Evolutionary conservation across 768 basidiomycete genomes (phyloP), one percentile per base, ranked within the genome.

Genomic region (Hydnomerulius pinastri): DNA sequence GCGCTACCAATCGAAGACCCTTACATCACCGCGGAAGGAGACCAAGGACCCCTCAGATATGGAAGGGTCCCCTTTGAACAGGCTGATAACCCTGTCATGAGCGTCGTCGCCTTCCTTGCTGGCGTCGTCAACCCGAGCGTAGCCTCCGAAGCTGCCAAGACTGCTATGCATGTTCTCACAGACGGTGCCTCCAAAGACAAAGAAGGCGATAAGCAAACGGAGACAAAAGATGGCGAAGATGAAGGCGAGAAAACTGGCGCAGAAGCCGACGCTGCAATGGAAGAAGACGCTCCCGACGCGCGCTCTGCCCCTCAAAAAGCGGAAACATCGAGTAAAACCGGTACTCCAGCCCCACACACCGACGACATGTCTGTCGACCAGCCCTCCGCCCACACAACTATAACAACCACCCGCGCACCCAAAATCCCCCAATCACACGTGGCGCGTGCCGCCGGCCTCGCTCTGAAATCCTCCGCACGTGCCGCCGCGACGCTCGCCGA

Each of bases 71-170:
- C 96, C 1, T 97, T 98, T 65, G 89, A 93, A 59, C 90, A 93
- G 66, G 84, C 90, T 4, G 97, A 99, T 63, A 98, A 98, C 63
- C 97, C 97, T 0, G 92, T 99, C 15, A 93, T 99, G 93, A 92
- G 90, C 67, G 97, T 98, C 20, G 95, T 98, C 17, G 93, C 97
- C 2, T 98, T 98, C 74, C 77, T 99, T 20, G 93, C 97, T 7
- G 90, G 92, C 6, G 93, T 95, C 9, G 88, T 98, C 6, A 85
- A 84, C 9, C 92, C 93, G 0, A 86, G 86, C 0, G 88, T 97
- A 4, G 96, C 95, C 4, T 90, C 92, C 0, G 93, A 93, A 52
- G 96, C 95, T 1, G 97, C 97, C 6, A 93, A 93, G 67, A 85
- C 85, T 0, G 94, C 93, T 0, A 70, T 96, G 53, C 89, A 89